Evolutionary conservation across 1,139 yeast species (phyloP), one percentile per base, ranked within the genome.

Genomic region (Yamadazyma triangularis): DNA sequence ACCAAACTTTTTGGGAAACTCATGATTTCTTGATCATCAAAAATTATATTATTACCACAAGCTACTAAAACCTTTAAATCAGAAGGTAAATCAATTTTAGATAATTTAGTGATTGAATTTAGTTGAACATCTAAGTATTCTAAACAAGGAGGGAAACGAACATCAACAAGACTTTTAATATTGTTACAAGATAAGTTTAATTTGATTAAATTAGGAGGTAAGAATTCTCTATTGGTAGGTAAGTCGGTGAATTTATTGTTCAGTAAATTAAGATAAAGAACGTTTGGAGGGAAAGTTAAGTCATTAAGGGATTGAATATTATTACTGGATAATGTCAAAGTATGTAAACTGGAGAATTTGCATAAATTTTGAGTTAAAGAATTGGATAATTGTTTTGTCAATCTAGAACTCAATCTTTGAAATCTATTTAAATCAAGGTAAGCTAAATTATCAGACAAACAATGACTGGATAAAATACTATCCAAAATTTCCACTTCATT

Each of bases 111-210:
- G 24, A 48, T 38, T 16, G 41, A 32, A 29, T 44, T 47, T 8
- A 40, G 30, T 25, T 43, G 48, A 14, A 45, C 27, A 24, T 49
- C 53, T 30, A 49, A 41, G 29, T 41, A 47, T 28, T 43, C 43
- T 20, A 47, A 32, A 7, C 35, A 22, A 1, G 38, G 35, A 15
- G 50, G 50, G 18, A 44, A 39, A 21, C 25, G 13, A 12, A 42
- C 40, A 4, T 32, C 24, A 8, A 34, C 20, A 24, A 47, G 28
- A 15, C 32, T 34, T 13, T 27, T 29, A 4, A 47, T 27, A 24
- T 44, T 33, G 23, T 47, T 47, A 26, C 48, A 43, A 11, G 48
- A 37, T 11, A 47, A 32, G 24, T 44, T 43, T 12, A 47, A 30
- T 15, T 40, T 39, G 12, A 39, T 24, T 13, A 47, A 30, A 22